Evolutionary conservation across 441 rosid genomes (phyloP).

Genomic region (Adansonia rubrostipa): DNA sequence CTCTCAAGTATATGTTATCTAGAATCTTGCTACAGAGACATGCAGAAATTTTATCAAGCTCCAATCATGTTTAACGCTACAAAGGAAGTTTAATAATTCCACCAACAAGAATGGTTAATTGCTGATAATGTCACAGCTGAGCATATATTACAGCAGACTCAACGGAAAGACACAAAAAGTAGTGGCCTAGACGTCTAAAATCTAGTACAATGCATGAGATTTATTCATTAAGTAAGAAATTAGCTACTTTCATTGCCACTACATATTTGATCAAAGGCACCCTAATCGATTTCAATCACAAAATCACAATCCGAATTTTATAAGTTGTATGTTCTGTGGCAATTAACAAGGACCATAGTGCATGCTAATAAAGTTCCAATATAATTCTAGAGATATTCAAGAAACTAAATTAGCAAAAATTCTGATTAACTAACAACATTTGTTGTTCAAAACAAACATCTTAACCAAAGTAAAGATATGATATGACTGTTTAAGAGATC

Average conservation of each 20-base stretch:
- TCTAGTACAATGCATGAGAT: neutral
- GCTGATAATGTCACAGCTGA: neutral
- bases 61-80: constrained; percentile 4
- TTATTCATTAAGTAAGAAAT: neutral
- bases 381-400: constrained; percentile 5
- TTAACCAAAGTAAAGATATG: constrained; percentile 1
- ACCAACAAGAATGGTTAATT: neutral
- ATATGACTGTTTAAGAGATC: neutral
- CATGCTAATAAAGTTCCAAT: constrained; percentile 8
- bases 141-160: neutral
- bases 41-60: neutral
- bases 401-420: constrained; percentile 14
- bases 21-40: neutral
- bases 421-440: neutral
- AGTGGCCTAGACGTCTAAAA: neutral
- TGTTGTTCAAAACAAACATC: neutral
- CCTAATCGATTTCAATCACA: neutral
- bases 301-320: neutral
- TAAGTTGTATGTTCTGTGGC: neutral
- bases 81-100: constrained; percentile 10
- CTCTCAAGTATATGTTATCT: neutral
- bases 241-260: neutral
- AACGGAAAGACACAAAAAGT: neutral
- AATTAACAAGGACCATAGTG: constrained; percentile 8
- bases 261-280: neutral